phyloP scores from a whole-genome alignment of 2,329 filamentous ascomycete genomes.

The Pseudocercospora macadamiae region DNA sequence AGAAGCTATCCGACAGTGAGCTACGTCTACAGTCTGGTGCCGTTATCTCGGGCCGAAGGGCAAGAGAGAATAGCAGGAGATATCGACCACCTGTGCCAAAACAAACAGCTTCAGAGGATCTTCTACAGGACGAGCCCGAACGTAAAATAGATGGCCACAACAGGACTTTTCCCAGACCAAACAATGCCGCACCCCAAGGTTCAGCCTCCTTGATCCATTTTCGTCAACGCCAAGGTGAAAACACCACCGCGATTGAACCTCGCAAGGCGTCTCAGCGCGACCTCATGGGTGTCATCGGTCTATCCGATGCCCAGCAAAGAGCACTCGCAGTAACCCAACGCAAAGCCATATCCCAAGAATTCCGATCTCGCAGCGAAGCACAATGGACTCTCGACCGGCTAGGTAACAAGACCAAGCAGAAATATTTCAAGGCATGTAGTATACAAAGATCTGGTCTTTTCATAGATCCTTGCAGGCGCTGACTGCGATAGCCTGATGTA shows the following conservation, averaged over 20 bases:
- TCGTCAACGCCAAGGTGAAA: background rate
- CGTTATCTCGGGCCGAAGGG: conserved; percentile 10
- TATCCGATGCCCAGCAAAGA: conserved; percentile 19
- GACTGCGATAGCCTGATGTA: conserved; percentile 22
- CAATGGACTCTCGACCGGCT: conserved; percentile 25
- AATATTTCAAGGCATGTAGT: conserved; percentile 27
- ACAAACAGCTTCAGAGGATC: too few species aligned
- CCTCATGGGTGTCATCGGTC: conserved; percentile 17
- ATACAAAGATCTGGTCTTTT: conserved; percentile 24
- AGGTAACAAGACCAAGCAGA: conserved; percentile 26
- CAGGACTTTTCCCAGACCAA: too few species aligned
- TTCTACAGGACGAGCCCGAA: too few species aligned
- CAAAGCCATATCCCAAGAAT: conserved; percentile 17
- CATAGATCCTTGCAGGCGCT: conserved; percentile 23
- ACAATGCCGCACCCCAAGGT: background rate
- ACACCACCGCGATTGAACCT: background rate
- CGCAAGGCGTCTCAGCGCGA: conserved; percentile 18
- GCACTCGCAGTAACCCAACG: conserved; percentile 20
- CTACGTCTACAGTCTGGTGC: conserved; percentile 20
- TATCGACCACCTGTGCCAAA: too few species aligned
- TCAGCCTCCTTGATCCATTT: background rate
- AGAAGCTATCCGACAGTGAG: conserved; percentile 9
- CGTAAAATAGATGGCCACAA: too few species aligned
- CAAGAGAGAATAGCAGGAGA: background rate
- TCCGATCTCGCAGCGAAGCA: conserved; percentile 19